These are phyloP conservation scores for Trypanosoma cruzi DNA, from an alignment of 208 protist genomes.

Conservation along the genomic window DNA sequence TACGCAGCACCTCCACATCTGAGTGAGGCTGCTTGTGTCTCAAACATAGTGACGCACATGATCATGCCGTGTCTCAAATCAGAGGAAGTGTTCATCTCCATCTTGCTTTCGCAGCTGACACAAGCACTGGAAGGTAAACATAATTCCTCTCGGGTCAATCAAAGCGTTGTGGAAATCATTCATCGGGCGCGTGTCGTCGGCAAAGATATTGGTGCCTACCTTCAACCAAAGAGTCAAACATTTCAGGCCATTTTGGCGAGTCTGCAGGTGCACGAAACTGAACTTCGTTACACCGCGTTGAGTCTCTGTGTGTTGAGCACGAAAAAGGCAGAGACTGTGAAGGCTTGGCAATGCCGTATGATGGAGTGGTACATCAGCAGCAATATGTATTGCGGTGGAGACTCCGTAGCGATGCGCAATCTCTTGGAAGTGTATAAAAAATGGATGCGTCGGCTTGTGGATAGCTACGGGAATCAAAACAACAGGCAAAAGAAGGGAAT, in stretches of 20 bases:
- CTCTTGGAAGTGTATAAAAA: slow-evolving; percentile 70
- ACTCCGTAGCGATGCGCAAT: slow-evolving; percentile 68
- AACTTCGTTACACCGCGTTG: slow-evolving; percentile 71
- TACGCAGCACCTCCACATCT: slow-evolving; percentile 57
- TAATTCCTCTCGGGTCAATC: slow-evolving; percentile 34
- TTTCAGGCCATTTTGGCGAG: slow-evolving; percentile 46
- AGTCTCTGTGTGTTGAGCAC: slow-evolving; percentile 62
- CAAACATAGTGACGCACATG: slow-evolving; percentile 77
- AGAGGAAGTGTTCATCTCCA: slow-evolving; percentile 16
- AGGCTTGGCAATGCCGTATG: slow-evolving; percentile 61
- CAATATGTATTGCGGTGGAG: slow-evolving; percentile 84
- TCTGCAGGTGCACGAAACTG: slow-evolving; percentile 52
- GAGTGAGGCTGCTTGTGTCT: slow-evolving; percentile 48
- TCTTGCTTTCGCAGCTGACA: slow-evolving; percentile 14
- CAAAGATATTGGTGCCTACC: slow-evolving; percentile 58
- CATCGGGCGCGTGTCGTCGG: slow-evolving; percentile 56
- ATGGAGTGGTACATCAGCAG: slow-evolving; percentile 78
- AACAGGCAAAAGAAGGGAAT: slow-evolving; percentile 18
- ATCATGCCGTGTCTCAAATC: slow-evolving; percentile 69
- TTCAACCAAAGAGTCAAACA: slow-evolving; percentile 33
- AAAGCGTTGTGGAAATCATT: slow-evolving; percentile 82
- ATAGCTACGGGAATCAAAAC: slow-evolving; percentile 35
- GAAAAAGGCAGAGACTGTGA: slow-evolving; percentile 58
- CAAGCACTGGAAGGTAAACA: not conserved
- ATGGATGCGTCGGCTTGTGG: slow-evolving; percentile 65